These are phyloP conservation scores for Candida silvicultrix DNA, from an alignment of 805 yeast species.

Conservation along the genomic window DNA sequence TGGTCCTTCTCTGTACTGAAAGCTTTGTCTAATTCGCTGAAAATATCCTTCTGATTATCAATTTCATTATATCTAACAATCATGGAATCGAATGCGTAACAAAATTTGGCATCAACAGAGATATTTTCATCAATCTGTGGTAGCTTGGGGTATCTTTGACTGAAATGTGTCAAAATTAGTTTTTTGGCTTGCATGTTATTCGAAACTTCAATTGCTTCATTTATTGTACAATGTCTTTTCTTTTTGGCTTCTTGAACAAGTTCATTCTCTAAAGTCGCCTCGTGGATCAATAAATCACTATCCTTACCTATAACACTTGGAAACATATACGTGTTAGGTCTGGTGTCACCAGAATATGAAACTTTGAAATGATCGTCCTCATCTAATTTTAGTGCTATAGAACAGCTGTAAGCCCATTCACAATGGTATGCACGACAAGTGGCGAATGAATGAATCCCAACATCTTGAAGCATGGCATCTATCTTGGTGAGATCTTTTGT, in stretches of 20 bases:
- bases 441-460: conserved; percentile 37
- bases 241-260: conserved; percentile 69
- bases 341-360: conserved; percentile 92
- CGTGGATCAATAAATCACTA: conserved; percentile 81
- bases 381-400: conserved; percentile 38
- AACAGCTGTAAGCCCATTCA: conserved; percentile 67
- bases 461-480: conserved; percentile 30
- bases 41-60: conserved; percentile 26
- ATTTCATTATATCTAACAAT: conserved; percentile 39
- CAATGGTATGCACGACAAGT: conserved; percentile 85
- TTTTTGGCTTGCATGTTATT: conserved; percentile 65
- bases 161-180: conserved; percentile 82
- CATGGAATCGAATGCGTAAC: conserved; percentile 67
- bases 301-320: conserved; percentile 52
- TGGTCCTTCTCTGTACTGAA: conserved; percentile 24
- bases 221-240: conserved; percentile 83
- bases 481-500: conserved; percentile 24
- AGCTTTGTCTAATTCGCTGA: conserved; percentile 23
- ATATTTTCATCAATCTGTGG: conserved; percentile 30
- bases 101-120: conserved; percentile 26
- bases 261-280: conserved; percentile 84
- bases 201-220: conserved; percentile 75
- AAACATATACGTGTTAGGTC: conserved; percentile 64
- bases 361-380: conserved; percentile 41
- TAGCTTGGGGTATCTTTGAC: conserved; percentile 75